Evolutionary conservation across 495 filamentous ascomycete genomes (phyloP).

Genomic region (Ascodesmis nigricans): DNA sequence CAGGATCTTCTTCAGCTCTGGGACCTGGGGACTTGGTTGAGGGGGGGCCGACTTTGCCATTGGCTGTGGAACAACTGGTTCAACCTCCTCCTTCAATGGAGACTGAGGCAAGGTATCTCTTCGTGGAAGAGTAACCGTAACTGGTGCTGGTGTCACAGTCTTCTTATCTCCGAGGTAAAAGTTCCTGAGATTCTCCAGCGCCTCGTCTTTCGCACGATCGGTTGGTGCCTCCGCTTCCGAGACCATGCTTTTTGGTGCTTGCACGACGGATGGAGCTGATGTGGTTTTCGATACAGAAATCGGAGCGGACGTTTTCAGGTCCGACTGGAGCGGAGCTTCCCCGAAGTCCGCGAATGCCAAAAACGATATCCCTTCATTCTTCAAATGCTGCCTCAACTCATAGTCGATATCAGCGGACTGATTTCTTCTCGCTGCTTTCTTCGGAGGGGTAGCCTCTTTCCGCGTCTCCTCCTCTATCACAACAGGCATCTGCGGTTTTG

Average conservation of each 20-base stretch:
- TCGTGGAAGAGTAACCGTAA: no score
- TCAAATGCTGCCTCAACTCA: constrained; percentile 4
- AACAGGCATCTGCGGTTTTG: no score
- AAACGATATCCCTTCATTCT: constrained; percentile 4
- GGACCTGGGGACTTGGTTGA: no score
- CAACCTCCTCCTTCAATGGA: no score
- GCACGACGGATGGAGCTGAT: neutral
- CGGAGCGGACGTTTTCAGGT: neutral
- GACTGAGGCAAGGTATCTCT: no score
- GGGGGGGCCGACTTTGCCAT: no score
- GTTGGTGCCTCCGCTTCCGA: neutral
- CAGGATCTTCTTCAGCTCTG: no score
- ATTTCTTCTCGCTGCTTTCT: constrained; percentile 1
- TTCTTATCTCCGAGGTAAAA: neutral
- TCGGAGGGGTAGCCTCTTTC: neutral
- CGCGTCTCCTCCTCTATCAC: neutral
- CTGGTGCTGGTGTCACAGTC: no score
- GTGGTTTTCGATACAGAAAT: neutral
- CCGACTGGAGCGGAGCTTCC: neutral
- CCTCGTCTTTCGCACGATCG: neutral
- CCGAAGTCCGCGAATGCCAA: constrained; percentile 1
- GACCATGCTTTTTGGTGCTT: neutral
- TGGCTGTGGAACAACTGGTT: no score
- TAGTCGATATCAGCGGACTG: constrained; percentile 3
- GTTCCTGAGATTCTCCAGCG: neutral